A percentile compares a stretch with the other conserved stretches of the same genome.
phyloP scores from a whole-genome alignment of 2,329 filamentous ascomycete species.

The Scedosporium aurantiacum region DNA sequence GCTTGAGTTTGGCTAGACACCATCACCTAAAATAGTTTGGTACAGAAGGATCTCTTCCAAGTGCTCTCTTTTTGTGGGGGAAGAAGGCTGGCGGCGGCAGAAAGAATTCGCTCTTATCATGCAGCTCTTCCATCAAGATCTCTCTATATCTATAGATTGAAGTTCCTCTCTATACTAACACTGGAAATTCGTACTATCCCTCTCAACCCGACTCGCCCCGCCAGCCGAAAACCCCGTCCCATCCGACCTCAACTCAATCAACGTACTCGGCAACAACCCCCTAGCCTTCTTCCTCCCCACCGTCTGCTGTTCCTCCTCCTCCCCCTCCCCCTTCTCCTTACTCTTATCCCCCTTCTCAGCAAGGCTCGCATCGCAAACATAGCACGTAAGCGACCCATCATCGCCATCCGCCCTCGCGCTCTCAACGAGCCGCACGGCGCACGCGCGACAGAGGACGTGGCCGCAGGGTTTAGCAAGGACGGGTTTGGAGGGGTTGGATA shows the following conservation, averaged over 20 bases:
- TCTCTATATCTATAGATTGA: too few species aligned
- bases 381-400: constrained; percentile 50
- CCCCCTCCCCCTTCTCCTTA: background rate
- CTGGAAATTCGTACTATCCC: constrained; percentile 69
- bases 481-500: constrained; percentile 74
- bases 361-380: constrained; percentile 77
- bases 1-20: too few species aligned
- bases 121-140: too few species aligned
- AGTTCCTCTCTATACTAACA: constrained; percentile 39
- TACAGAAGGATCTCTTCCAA: too few species aligned
- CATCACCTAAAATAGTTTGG: too few species aligned
- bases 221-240: constrained; percentile 87
- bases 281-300: constrained; percentile 33
- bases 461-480: constrained; percentile 80
- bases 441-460: constrained; percentile 68
- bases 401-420: constrained; percentile 38
- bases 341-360: constrained; percentile 20
- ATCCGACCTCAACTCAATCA: constrained; percentile 73
- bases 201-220: constrained; percentile 75
- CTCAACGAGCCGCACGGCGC: constrained; percentile 52
- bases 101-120: too few species aligned
- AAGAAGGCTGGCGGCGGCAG: too few species aligned
- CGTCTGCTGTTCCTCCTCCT: constrained; percentile 10
- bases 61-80: too few species aligned
- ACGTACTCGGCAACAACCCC: constrained; percentile 53